phyloP scores from a whole-genome alignment of 2,329 filamentous ascomycete species.

The Hypoxylon rubiginosum region DNA sequence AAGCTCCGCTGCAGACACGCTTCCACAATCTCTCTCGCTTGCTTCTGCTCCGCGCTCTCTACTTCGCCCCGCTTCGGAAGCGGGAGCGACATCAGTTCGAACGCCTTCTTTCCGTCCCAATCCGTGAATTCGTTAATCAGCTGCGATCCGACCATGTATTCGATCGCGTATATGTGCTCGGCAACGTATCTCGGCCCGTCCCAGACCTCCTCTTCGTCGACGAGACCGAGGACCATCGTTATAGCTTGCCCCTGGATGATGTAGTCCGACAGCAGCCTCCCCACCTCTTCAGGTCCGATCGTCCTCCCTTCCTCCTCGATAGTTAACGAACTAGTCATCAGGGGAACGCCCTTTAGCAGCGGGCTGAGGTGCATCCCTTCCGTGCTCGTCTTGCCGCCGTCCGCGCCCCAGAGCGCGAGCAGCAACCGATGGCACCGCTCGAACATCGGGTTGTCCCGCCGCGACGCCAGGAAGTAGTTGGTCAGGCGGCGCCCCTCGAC shows the following conservation, averaged over 20 bases:
- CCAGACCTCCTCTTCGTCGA: conserved; percentile 66
- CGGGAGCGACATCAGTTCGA: conserved; percentile 62
- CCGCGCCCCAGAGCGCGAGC: conserved; percentile 63
- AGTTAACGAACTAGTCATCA: conserved; percentile 55
- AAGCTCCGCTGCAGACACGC: conserved; percentile 64
- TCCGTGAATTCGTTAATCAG: conserved; percentile 65
- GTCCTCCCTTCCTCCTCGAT: conserved; percentile 56
- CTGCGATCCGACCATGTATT: conserved; percentile 65
- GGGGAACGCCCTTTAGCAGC: conserved; percentile 60
- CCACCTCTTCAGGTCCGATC: conserved; percentile 55
- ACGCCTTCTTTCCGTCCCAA: conserved; percentile 65
- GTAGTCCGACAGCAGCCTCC: conserved; percentile 66
- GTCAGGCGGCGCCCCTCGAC: conserved; percentile 55
- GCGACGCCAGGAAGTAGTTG: conserved; percentile 64
- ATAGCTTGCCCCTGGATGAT: conserved; percentile 69
- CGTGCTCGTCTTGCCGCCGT: conserved; percentile 61
- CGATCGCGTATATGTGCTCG: conserved; percentile 63
- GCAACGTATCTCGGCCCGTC: conserved; percentile 65
- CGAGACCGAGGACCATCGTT: conserved; percentile 63
- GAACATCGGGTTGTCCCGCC: conserved; percentile 61
- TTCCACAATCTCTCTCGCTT: conserved; percentile 66
- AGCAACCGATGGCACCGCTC: conserved; percentile 62
- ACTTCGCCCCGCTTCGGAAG: conserved; percentile 55
- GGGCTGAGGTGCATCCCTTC: conserved; percentile 64
- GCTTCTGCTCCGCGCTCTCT: conserved; percentile 61